Evolutionary conservation across 345 rosid species (phyloP), one percentile per base, ranked within the genome.

Genomic region (Salix purpurea): DNA sequence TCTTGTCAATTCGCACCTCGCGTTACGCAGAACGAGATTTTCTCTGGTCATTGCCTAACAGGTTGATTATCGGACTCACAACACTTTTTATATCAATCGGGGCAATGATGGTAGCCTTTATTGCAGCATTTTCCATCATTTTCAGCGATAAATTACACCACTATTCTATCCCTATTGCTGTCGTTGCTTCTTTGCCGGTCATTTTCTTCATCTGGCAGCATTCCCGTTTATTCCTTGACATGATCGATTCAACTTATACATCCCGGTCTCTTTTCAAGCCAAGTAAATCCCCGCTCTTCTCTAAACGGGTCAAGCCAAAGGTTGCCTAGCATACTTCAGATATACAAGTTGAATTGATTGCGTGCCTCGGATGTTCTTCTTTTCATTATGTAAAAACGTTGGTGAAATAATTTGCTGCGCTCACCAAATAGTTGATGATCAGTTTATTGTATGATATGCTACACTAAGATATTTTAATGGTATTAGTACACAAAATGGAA

Each of bases 31-130:
- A 30, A 23, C 10, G 56, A 0, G 72, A 75, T 70, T 75, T 66
- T 65, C 37, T 60, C 1, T 3, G 12, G 30, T 28, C 10, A 1
- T 44, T 80, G 50, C 83, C 83, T 2, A 28, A 2, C 0, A 80
- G 42, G n/a, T 67, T 80, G 75, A 6, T 71, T 34, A 0, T 28
- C 7, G 83, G 78, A 9, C 61, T 70, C 1, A 42, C 4, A 12
- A 21, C 72, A 7, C 79, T 80, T 2, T 56, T 75, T 28, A 7
- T 80, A 13, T 71, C 79, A 11, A 71, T 80, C 10, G 61, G 36
- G 13, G 67, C 83, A 54, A 66, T 75, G 83, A 74, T 80, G 78
- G 69, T 18, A 2, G 70, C 77, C 40, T 65, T 64, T 24, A 12
- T 46, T 1, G 58, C 60, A 1, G 64, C 70, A 16, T 23, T 74